Evolutionary conservation across 129 eudicot species (phyloP).

Genomic region (Lactuca sativa): DNA sequence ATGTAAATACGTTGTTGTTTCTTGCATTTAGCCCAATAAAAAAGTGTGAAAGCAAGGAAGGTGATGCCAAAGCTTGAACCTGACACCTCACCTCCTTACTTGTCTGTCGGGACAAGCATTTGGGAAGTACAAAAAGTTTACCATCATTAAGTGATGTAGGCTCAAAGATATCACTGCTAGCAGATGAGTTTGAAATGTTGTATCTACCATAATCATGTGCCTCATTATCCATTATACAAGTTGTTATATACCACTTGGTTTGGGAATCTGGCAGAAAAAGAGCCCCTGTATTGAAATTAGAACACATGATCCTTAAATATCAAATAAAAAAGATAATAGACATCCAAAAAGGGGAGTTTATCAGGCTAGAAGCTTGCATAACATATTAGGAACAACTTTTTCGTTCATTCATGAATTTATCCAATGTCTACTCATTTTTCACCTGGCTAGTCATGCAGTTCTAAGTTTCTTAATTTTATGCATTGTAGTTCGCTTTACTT

Average conservation of each 20-base stretch:
- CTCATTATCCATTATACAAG: slow-evolving; percentile 44
- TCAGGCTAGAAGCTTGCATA: too few species aligned
- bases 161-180: slow-evolving; percentile 53
- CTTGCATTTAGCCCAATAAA: too few species aligned
- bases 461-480: background rate
- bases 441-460: background rate
- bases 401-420: too few species aligned
- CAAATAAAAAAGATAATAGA: too few species aligned
- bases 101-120: too few species aligned
- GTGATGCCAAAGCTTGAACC: too few species aligned
- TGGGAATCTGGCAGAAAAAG: slow-evolving; percentile 29
- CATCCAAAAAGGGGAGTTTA: too few species aligned
- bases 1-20: too few species aligned
- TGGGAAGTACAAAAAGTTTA: slow-evolving; percentile 10
- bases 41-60: too few species aligned
- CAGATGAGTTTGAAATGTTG: slow-evolving; percentile 34
- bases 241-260: slow-evolving; percentile 21
- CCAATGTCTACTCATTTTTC: background rate
- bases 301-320: background rate
- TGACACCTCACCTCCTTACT: too few species aligned
- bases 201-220: slow-evolving; percentile 35
- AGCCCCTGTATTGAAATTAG: background rate
- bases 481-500: background rate
- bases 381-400: too few species aligned
- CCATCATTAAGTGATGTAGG: slow-evolving; percentile 55